Base-by-base conservation (phyloP, 805 yeast species). In the Saccharomyces jurei region DNA sequence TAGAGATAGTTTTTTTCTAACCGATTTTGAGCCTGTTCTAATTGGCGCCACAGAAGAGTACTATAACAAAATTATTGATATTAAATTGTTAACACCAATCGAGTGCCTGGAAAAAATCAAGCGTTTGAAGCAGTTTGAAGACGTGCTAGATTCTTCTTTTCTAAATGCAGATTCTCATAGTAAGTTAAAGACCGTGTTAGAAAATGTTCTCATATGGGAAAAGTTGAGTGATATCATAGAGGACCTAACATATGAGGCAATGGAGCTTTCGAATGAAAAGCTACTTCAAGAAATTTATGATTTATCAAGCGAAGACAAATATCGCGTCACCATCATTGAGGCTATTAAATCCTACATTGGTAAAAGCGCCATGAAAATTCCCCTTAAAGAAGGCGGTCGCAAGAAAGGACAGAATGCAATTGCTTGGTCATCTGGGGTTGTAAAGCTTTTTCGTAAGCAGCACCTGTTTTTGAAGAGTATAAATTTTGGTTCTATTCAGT, bases 11-110 rank as follows among this genome's bases (percentile, higher is more conserved):
- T 85, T 82, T 58, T 89, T 86, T 63, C 72, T 76, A 27, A 77
- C 75, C 21, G 76, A 72, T 47, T 86, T 90, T 66, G 96, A 89
- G 61, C 90, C 89, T 0, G 70, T 66, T 50, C 77, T 88, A 48
- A 63, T 88, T 51, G 64, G 72, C 3, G 76, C 76, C 31, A 80
- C 92, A 0, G 79, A 76, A 54, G 68, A 70, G 1, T 88, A 79
- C 65, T 91, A 85, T 64, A 63, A 71, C 13, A 65, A 64, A 8
- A 70, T 80, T 11, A 75, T 86, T 0, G 67, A 80, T 36, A 62
- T 81, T 48, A 68, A 74, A 36, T 58, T 65, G 49, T 66, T 69
- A 53, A 67, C 79, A 55, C 89, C 91, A 0, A 64, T 83, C 0
- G 71, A 77, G 1, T 87, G 84, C 62, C 63, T 89, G 46, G 71